phyloP scores from a whole-genome alignment of 306 rosid species.

The Vicia sativa region DNA sequence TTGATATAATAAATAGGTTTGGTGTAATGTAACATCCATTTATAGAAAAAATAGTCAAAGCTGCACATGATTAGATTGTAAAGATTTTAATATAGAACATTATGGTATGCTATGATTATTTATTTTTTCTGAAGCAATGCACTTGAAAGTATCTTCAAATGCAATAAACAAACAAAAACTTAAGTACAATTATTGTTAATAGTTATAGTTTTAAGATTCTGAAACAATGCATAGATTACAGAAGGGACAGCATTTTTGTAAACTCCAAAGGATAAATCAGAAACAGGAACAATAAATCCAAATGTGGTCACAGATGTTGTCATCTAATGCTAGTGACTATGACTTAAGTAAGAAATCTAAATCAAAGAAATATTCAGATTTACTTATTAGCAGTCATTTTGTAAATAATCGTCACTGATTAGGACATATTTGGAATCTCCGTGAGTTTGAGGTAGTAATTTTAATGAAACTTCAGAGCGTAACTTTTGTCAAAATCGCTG shows the following conservation, averaged over 20 bases:
- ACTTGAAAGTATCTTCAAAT: slow-evolving; percentile 17
- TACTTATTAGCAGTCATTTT: slow-evolving; percentile 13
- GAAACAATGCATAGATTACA: slow-evolving; percentile 23
- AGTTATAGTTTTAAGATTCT: slow-evolving; percentile 25
- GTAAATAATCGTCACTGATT: background rate
- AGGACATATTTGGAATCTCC: background rate
- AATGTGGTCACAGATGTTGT: slow-evolving; percentile 31
- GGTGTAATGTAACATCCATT: slow-evolving; percentile 57
- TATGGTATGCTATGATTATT: slow-evolving; percentile 32
- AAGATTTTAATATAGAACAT: slow-evolving; percentile 9
- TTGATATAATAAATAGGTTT: slow-evolving; percentile 14
- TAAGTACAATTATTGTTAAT: slow-evolving; percentile 16
- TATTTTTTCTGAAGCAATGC: slow-evolving; percentile 32
- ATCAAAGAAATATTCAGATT: slow-evolving; percentile 30
- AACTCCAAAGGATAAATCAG: slow-evolving; percentile 14
- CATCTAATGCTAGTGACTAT: slow-evolving; percentile 28
- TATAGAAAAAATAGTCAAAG: slow-evolving; percentile 31
- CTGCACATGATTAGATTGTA: slow-evolving; percentile 6
- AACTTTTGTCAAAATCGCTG: background rate
- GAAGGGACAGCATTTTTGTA: slow-evolving; percentile 26
- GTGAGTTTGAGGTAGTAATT: background rate
- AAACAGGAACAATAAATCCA: slow-evolving; percentile 41
- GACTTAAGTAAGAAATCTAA: slow-evolving; percentile 24
- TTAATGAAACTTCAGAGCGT: background rate
- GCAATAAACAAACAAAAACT: slow-evolving; percentile 31